Evolutionary conservation across 352 stramenopile species (phyloP), one percentile per base, ranked within the genome.

Genomic region (Globisporangium okanoganense): DNA sequence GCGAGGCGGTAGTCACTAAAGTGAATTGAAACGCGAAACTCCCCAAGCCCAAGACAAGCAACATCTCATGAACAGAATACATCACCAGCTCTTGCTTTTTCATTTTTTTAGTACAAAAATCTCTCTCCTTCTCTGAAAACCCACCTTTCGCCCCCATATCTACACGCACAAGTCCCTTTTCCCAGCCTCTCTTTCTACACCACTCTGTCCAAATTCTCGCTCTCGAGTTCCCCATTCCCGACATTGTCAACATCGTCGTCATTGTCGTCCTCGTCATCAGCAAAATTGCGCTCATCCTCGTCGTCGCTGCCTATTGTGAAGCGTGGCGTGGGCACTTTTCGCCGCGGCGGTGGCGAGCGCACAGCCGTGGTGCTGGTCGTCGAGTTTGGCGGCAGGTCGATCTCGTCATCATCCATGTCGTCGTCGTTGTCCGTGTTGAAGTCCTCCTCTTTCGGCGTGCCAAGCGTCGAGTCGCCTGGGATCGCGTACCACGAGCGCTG

Each of bases 261-360:
- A 20, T 29, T 58, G 14, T 20, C 22, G 10, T 53, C 41, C 20
- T 22, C 25, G 16, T 22, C 20, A 4, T 68, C 65, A 29, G 2
- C 22, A 47, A 14, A n/a, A 40, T 12, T 8, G 20, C 33, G 27
- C 3, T 45, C 58, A 18, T 78, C 71, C 58, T 83, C 74, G 52
- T 80, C 72, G 58, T 66, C 66, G 38, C 59, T 73, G n/a, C 70
- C 76, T 56, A 83, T 82, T 20, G 72, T 82, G 48, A 85, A 85
- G 53, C 67, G 76, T 4, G 76, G 70, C 0, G 67, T 72, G 13
- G 60, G 38, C 6, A 48, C 65, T 61, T 67, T 56, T 69, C 31
- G 66, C 52, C 53, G 64, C 60, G 64, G 51, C 51, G 73, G 71
- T 33, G 29, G 29, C 14, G 75, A 82, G 7, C 75, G 38, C 50